These are phyloP conservation scores for Russula compacta DNA, from an alignment of 768 basidiomycete species.

Conservation along the genomic window DNA sequence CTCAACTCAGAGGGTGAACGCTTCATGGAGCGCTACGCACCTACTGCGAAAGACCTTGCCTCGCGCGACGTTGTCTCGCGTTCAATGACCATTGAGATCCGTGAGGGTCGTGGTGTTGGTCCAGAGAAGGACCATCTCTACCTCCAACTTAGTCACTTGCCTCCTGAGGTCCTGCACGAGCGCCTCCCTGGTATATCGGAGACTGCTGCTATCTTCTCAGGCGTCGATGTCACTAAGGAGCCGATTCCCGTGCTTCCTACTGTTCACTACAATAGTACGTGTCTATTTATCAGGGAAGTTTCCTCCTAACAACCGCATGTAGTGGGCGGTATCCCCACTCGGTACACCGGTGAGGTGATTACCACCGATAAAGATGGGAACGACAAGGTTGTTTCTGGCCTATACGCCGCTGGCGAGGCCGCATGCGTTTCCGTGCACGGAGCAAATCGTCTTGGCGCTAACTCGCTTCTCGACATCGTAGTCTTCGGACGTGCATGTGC, in stretches of 20 bases:
- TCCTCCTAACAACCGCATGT: constrained; percentile 19
- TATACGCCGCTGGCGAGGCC: constrained; percentile 98
- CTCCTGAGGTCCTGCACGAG: constrained; percentile 91
- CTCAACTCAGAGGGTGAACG: constrained; percentile 98
- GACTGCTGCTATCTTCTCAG: constrained; percentile 97
- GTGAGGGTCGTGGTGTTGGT: constrained; percentile 97
- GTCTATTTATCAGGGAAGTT: background rate
- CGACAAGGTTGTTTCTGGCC: constrained; percentile 88
- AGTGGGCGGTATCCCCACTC: constrained; percentile 99
- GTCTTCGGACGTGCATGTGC: constrained; percentile 99
- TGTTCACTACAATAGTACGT: constrained; percentile 96
- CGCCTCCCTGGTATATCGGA: constrained; percentile 98
- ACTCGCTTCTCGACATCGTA: constrained; percentile 97
- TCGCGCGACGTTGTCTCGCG: constrained; percentile 99
- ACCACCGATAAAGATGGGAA: constrained; percentile 83
- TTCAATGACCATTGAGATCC: constrained; percentile 97
- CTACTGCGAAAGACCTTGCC: constrained; percentile 98
- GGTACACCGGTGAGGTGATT: constrained; percentile 94
- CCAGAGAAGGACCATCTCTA: constrained; percentile 97
- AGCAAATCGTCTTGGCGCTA: constrained; percentile 98
- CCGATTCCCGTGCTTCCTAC: constrained; percentile 98
- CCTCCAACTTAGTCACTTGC: constrained; percentile 94
- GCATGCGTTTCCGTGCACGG: constrained; percentile 99
- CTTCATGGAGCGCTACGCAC: constrained; percentile 99
- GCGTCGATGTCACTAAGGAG: constrained; percentile 99